Percentiles rank a stretch among this genome's conserved stretches.
phyloP scores from a whole-genome alignment of 441 rosid genomes.

The Theobroma grandiflorum region DNA sequence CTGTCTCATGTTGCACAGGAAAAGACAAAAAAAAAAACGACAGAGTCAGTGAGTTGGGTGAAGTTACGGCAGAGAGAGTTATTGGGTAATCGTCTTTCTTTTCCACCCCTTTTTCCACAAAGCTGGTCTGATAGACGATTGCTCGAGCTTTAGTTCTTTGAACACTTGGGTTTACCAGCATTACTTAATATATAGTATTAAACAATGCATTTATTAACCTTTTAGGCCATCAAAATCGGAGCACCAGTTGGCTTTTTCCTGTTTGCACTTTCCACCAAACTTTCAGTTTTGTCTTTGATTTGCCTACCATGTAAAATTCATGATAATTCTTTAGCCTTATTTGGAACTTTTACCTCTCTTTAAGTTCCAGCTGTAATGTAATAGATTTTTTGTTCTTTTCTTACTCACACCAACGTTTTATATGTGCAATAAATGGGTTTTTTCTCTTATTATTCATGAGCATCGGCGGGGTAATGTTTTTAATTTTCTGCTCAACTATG shows the following conservation, averaged over 20 bases:
- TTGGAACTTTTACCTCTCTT: conserved; percentile 8
- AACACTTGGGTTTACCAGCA: not conserved
- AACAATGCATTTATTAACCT: not conserved
- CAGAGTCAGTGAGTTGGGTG: conserved; percentile 26
- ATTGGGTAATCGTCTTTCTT: not conserved
- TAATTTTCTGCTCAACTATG: conserved; percentile 13
- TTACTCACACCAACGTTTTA: not conserved
- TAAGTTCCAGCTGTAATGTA: conserved; percentile 26
- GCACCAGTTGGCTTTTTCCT: conserved; percentile 18
- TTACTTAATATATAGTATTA: not conserved
- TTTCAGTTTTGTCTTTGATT: conserved; percentile 12
- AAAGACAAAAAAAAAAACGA: not conserved
- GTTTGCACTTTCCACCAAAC: conserved; percentile 26
- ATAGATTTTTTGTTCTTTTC: conserved; percentile 7
- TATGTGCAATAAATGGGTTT: not conserved
- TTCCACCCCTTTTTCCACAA: not conserved
- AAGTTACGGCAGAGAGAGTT: conserved; percentile 30
- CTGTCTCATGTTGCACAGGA: conserved; percentile 31
- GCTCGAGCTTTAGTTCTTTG: not conserved
- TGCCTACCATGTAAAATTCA: conserved; percentile 5
- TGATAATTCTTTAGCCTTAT: conserved; percentile 3
- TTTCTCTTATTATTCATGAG: not conserved
- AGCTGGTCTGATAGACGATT: not conserved
- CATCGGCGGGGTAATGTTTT: not conserved
- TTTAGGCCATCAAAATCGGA: conserved; percentile 14